Evolutionary conservation across 1,139 yeast genomes (phyloP).

Genomic region (Taphrina pruni): DNA sequence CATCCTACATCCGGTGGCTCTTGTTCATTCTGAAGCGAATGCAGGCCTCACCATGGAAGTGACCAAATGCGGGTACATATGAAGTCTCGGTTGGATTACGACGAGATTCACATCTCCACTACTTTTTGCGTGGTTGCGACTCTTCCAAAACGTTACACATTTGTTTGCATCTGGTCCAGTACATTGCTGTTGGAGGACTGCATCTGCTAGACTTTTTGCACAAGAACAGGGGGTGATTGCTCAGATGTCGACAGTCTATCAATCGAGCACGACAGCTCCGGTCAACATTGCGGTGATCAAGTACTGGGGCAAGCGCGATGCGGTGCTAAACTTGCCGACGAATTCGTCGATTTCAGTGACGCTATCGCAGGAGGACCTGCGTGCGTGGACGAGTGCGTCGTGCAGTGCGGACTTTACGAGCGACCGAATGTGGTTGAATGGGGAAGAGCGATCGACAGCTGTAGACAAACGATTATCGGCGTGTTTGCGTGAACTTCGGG

Average conservation of each 20-base stretch:
- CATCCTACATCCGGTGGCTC: too few relatives aligned
- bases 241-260: constrained; percentile 52
- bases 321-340: constrained; percentile 84
- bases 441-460: constrained; percentile 66
- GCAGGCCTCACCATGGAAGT: too few relatives aligned
- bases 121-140: neutral
- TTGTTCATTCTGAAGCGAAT: too few relatives aligned
- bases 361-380: constrained; percentile 81
- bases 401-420: constrained; percentile 62
- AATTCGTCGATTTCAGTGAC: constrained; percentile 95
- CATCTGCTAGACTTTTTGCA: neutral
- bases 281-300: constrained; percentile 96
- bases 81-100: neutral
- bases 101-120: neutral
- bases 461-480: constrained; percentile 74
- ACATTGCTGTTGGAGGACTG: neutral
- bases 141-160: too few relatives aligned
- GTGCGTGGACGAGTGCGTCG: constrained; percentile 89
- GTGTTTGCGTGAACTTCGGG: constrained; percentile 76
- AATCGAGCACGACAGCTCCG: constrained; percentile 92
- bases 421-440: constrained; percentile 85
- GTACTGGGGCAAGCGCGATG: constrained; percentile 98
- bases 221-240: neutral
- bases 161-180: too few relatives aligned
- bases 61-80: neutral